Evolutionary conservation across 306 rosid species (phyloP), one percentile per base, ranked within the genome.

Genomic region (Cajanus cajan): DNA sequence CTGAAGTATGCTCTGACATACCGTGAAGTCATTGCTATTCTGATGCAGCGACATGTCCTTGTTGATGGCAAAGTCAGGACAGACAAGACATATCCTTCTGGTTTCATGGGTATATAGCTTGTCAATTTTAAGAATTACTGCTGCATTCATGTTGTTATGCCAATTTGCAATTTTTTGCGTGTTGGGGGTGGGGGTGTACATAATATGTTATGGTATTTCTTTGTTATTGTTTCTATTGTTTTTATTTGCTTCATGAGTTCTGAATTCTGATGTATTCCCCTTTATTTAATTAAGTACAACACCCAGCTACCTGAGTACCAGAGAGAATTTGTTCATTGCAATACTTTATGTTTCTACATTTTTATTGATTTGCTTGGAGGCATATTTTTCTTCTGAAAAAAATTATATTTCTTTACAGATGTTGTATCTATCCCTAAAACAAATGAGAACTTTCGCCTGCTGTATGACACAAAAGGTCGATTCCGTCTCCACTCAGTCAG

Each of bases 371-470:
- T 48, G 25, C 43, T 8, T 4, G 5, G 41, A 15, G 25, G 9
- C 24, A 1, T 69, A 22, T 4, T 15, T 31, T 45, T 8, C 7
- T 1, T 4, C 6, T 68, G 9, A 10, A 22, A 14, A 11, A 13
- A 14, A 25, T 12, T 22, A 24, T 25, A n/a, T 69, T 52, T 48
- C 43, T 48, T 10, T 18, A 10, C 62, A 70, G 75, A 70, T 70
- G 75, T 70, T 48, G 75, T 70, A 52, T 70, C 75, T 3, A 70
- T 70, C 12, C 75, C 75, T 31, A 70, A 70, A 70, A 70, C 75
- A 48, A 70, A 70, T 16, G 75, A 70, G 25, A 70, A 31, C 75
- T 70, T 70, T 7, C 74, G 74, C 16, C 44, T 69, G 58, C n/a
- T 69, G 37, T 69, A 69, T 69, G 74, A 69, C 61, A 69, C 74